These are phyloP conservation scores for Schizochytrium sp. DNA, from an alignment of 108 stramenopile species.

Conservation along the genomic window DNA sequence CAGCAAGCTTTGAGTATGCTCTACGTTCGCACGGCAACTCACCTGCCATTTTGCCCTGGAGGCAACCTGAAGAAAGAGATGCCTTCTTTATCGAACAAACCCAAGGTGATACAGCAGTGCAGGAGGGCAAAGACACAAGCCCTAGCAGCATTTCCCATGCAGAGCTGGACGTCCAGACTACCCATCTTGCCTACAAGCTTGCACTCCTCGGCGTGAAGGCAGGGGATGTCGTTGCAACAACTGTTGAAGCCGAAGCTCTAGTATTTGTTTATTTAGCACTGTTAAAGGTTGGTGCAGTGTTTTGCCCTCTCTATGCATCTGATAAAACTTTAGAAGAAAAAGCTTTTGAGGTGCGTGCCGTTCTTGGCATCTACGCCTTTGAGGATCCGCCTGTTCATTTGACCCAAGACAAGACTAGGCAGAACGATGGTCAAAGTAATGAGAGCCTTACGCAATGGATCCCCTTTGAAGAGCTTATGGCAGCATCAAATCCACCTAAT, in stretches of 20 bases:
- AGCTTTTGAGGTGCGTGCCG: not conserved
- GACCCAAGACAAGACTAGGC: too few relatives aligned
- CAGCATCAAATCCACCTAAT: not conserved
- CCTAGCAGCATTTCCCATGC: not conserved
- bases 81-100: too few relatives aligned
- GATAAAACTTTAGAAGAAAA: not conserved
- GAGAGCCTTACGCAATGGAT: too few relatives aligned
- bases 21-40: too few relatives aligned
- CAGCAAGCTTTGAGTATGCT: too few relatives aligned
- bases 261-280: not conserved
- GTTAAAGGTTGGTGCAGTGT: conserved; percentile 4
- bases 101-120: too few relatives aligned
- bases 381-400: not conserved
- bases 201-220: not conserved
- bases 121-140: not conserved
- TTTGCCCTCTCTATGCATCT: not conserved
- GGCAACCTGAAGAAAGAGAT: too few relatives aligned
- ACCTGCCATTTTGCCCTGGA: too few relatives aligned
- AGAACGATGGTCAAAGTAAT: too few relatives aligned
- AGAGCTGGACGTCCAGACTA: not conserved
- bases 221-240: not conserved
- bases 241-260: not conserved
- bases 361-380: not conserved
- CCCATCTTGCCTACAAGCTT: not conserved
- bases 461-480: not conserved